These are phyloP conservation scores for Panicum miliaceum DNA, from an alignment of 176 grass and related monocot species.

Conservation along the genomic window DNA sequence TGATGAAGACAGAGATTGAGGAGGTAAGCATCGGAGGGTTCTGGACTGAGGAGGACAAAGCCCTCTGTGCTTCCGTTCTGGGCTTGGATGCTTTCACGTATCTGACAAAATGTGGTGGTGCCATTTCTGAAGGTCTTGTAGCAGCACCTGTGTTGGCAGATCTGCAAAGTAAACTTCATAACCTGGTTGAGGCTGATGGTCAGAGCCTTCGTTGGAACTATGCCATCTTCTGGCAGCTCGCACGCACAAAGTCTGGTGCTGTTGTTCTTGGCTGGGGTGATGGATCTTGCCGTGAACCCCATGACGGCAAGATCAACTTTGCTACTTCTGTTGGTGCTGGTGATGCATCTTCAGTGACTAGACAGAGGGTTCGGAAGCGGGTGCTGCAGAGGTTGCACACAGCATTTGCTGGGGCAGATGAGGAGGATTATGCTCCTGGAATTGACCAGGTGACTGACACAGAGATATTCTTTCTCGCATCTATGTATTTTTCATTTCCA, in stretches of 20 bases:
- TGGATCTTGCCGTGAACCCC: conserved; percentile 68
- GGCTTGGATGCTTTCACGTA: conserved; percentile 73
- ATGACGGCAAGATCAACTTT: conserved; percentile 39
- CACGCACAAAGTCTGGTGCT: conserved; percentile 62
- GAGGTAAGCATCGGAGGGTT: conserved; percentile 13
- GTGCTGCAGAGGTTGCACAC: conserved; percentile 63
- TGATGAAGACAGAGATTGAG: conserved; percentile 47
- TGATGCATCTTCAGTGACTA: conserved; percentile 26
- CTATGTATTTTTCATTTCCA: conserved; percentile 87
- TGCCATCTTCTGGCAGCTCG: conserved; percentile 89
- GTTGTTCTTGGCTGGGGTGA: conserved; percentile 89
- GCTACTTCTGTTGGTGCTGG: conserved; percentile 25
- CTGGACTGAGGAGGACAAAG: conserved; percentile 60
- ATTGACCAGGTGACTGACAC: conserved; percentile 81
- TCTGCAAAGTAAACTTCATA: conserved; percentile 71
- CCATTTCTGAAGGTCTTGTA: conserved; percentile 66
- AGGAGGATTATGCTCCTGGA: conserved; percentile 68
- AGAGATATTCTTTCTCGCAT: conserved; percentile 80
- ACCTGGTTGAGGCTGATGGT: conserved; percentile 62
- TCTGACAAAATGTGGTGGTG: conserved; percentile 51
- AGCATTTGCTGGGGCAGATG: conserved; percentile 65
- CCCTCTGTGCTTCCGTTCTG: conserved; percentile 53
- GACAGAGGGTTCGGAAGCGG: conserved; percentile 50
- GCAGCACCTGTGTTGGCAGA: conserved; percentile 47
- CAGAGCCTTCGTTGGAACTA: conserved; percentile 66